Evolutionary conservation across 2,329 filamentous ascomycete species (phyloP).

Genomic region (Cordyceps cateniannulata): DNA sequence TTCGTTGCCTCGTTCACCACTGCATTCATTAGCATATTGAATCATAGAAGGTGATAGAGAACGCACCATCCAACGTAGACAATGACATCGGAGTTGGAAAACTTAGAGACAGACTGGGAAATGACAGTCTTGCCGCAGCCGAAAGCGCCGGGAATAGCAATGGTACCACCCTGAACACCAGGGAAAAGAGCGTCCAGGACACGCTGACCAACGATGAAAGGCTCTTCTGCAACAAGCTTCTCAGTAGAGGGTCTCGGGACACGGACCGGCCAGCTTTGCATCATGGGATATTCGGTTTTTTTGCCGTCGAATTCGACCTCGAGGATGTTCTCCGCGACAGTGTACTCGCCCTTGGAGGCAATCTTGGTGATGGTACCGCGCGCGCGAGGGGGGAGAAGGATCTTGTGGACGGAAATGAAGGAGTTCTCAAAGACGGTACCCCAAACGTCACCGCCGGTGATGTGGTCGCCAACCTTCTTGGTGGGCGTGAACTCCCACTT

Average conservation of each 20-base stretch:
- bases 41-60: conserved; percentile 27
- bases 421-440: conserved; percentile 95
- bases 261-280: conserved; percentile 98
- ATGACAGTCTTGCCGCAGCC: conserved; percentile 99
- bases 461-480: conserved; percentile 93
- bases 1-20: conserved; percentile 91
- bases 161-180: conserved; percentile 91
- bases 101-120: conserved; percentile 96
- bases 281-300: conserved; percentile 93
- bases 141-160: conserved; percentile 96
- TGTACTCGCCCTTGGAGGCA: conserved; percentile 83
- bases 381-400: conserved; percentile 83
- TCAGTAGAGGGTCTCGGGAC: conserved; percentile 88
- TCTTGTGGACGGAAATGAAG: conserved; percentile 86
- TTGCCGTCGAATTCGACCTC: conserved; percentile 97
- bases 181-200: conserved; percentile 96
- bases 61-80: conserved; percentile 74
- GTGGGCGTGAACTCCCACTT: conserved; percentile 95
- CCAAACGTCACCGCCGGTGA: conserved; percentile 94
- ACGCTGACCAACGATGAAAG: conserved; percentile 94
- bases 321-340: conserved; percentile 86
- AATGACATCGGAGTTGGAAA: conserved; percentile 98
- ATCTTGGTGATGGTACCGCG: conserved; percentile 90
- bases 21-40: conserved; percentile 16
- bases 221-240: conserved; percentile 81